phyloP scores from a whole-genome alignment of 1,284 basidiomycete genomes.

The Cryptococcus sp. region DNA sequence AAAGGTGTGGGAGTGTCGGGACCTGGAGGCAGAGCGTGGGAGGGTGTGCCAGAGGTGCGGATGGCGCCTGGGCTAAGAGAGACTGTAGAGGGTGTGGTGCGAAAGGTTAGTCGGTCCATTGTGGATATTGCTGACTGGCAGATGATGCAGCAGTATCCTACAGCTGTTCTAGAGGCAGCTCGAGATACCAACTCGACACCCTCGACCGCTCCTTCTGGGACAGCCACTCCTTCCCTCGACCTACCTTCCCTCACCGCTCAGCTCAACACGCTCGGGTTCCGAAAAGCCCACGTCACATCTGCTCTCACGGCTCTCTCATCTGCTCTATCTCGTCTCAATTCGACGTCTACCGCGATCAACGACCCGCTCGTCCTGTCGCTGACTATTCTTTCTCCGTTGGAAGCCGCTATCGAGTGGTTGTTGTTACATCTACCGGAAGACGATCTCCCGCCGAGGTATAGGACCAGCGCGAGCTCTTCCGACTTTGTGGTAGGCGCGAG shows the following conservation, averaged over 20 bases:
- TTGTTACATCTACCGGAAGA: constrained; percentile 52
- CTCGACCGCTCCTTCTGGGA: constrained; percentile 26
- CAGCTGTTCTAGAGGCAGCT: constrained; percentile 44
- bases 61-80: constrained; percentile 75
- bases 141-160: constrained; percentile 48
- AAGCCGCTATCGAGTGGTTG: constrained; percentile 50
- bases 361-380: constrained; percentile 46
- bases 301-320: constrained; percentile 37
- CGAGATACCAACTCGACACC: constrained; percentile 31
- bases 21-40: constrained; percentile 52
- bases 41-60: constrained; percentile 70
- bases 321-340: constrained; percentile 38
- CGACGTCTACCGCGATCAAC: constrained; percentile 23
- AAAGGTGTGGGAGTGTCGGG: neutral
- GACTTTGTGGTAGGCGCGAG: constrained; percentile 53
- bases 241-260: constrained; percentile 28
- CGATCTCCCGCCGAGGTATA: constrained; percentile 54
- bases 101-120: constrained; percentile 54
- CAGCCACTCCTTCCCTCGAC: constrained; percentile 32
- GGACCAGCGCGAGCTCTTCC: constrained; percentile 64
- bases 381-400: constrained; percentile 53
- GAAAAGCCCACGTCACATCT: constrained; percentile 45
- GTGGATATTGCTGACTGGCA: constrained; percentile 9
- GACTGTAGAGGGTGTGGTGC: constrained; percentile 74
- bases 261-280: constrained; percentile 47